Conservation (phyloP, 1,284 basidiomycete species). For the Phellinidium pouzarii region DNA sequence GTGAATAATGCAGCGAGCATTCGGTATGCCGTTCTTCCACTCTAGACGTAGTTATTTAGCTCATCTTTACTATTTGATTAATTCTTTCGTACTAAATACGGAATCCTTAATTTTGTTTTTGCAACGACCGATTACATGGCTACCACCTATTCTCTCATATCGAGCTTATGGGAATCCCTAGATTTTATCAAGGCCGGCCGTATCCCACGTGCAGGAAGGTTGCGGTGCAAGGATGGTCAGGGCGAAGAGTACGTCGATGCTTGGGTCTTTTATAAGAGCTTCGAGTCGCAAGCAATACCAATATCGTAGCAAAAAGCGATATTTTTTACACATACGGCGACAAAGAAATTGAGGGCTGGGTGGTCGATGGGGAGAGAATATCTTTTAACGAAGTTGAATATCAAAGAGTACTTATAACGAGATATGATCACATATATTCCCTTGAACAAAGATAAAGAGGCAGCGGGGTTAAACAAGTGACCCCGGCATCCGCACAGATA, state of each 20-base stretch:
- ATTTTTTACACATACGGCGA: too few species aligned
- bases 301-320: too few species aligned
- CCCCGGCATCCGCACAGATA: too few species aligned
- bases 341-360: too few species aligned
- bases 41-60: conserved; percentile 20
- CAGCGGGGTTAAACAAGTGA: too few species aligned
- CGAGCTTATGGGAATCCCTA: conserved; percentile 77
- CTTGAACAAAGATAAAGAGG: too few species aligned
- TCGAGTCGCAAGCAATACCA: conserved; percentile 35
- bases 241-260: conserved; percentile 89
- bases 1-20: conserved; percentile 72
- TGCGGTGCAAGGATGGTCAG: conserved; percentile 56
- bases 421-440: too few species aligned
- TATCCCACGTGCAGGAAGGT: conserved; percentile 80
- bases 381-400: too few species aligned
- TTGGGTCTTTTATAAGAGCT: conserved; percentile 79
- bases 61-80: neutral
- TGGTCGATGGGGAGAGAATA: too few species aligned
- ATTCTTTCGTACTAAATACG: neutral
- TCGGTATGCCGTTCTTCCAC: conserved; percentile 32
- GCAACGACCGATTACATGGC: neutral
- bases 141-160: neutral
- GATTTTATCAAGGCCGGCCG: conserved; percentile 78
- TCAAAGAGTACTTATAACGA: too few species aligned
- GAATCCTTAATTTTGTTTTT: neutral